Conservation (phyloP, 208 protist genomes). For the Acanthamoeba triangularis region DNA sequence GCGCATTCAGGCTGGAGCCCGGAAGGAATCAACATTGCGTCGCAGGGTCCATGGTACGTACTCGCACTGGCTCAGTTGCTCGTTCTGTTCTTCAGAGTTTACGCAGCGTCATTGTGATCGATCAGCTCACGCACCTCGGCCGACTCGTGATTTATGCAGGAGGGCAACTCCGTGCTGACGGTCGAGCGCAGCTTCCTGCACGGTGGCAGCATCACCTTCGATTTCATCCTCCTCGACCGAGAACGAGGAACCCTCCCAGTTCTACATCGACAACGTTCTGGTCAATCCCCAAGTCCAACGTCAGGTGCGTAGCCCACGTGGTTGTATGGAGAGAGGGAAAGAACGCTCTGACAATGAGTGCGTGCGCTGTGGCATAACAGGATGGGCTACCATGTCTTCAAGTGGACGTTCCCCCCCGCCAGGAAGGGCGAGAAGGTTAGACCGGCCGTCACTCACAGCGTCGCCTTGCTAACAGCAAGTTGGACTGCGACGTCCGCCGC, state of each 20-base stretch:
- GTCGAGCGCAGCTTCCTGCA: constrained; percentile 10
- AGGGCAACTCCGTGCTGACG: constrained; percentile 32
- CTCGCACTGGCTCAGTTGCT: no score
- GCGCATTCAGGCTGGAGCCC: constrained; percentile 48
- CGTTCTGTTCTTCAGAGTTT: neutral
- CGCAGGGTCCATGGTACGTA: constrained; percentile 24
- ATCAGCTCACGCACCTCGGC: neutral
- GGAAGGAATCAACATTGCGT: constrained; percentile 3
- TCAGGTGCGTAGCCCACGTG: neutral
- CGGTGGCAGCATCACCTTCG: constrained; percentile 49
- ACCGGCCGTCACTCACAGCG: constrained; percentile 62
- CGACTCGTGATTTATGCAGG: neutral
- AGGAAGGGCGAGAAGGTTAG: constrained; percentile 58
- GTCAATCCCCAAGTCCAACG: neutral
- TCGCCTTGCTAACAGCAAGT: constrained; percentile 45
- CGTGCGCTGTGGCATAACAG: neutral
- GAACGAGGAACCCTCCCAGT: constrained; percentile 48
- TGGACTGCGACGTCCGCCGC: no score
- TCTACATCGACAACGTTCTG: constrained; percentile 63
- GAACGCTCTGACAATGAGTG: no score
- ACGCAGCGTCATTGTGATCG: neutral
- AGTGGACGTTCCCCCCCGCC: constrained; percentile 61
- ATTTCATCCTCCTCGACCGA: constrained; percentile 75
- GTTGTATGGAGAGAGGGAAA: no score
- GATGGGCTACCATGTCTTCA: constrained; percentile 44